Evolutionary conservation across 1,284 basidiomycete genomes (phyloP), one percentile per base, ranked within the genome.

Genomic region (Heliocybe sulcata): DNA sequence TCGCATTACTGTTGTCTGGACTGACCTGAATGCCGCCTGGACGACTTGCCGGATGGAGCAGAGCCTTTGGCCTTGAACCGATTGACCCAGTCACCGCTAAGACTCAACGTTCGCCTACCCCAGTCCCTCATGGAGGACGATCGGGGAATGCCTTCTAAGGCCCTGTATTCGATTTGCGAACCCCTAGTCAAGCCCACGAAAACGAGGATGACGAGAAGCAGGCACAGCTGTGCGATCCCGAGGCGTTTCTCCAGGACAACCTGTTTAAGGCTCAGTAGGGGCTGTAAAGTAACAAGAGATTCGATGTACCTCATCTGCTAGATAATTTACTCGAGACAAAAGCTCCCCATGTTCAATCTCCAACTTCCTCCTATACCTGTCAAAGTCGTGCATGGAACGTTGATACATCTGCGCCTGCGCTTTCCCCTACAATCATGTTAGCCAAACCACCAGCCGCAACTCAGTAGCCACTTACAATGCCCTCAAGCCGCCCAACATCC

Each of bases 101-200:
- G 70, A 56, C 76, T 82, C 25, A 84, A 64, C 58, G 79, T 77
- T 12, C 80, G 71, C 51, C 72, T 69, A 1, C 82, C 73, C 82
- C 80, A 82, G 57, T 78, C 77, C 45, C 74, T 72, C 62, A 77
- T 64, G 0, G 75, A 71, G 14, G 62, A 57, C 63, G 58, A 68
- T 56, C 55, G 57, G 19, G 56, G 57, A 35, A 54, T 56, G n/a
- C 6, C 11, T 8, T 53, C 19, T 11, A 20, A 22, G 62, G 60
- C 25, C 61, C 67, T 56, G 20, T 63, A 62, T 58, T 80, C 79
- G 20, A 74, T 75, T 52, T 81, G 71, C 0, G 87, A 88, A 1
- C 91, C 90, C 6, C 92, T 81, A 2, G 93, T 95, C 53, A 94
- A 74, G 6, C 83, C 83, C 69, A 94, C 85, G 67, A 94, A 93